These are phyloP conservation scores for Vachellia collinsii DNA, from an alignment of 306 rosid species.

Conservation along the genomic window DNA sequence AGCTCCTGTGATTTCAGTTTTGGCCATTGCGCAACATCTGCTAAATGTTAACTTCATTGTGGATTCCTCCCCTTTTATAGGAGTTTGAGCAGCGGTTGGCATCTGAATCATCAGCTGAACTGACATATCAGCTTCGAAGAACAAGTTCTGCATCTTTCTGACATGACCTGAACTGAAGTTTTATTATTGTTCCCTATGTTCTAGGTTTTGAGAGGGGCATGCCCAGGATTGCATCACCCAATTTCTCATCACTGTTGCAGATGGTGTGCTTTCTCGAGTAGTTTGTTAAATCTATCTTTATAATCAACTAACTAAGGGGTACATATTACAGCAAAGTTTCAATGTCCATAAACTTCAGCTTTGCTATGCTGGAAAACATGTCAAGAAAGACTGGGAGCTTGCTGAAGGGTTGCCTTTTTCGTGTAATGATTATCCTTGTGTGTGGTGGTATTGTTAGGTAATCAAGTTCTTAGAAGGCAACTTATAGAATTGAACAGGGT, in stretches of 20 bases:
- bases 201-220: slow-evolving; percentile 19
- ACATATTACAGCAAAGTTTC: slow-evolving; percentile 42
- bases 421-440: slow-evolving; percentile 23
- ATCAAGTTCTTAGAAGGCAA: slow-evolving; percentile 38
- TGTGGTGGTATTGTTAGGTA: slow-evolving; percentile 20
- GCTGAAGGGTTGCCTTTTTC: slow-evolving; percentile 31
- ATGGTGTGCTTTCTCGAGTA: slow-evolving; percentile 30
- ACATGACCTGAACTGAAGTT: slow-evolving; percentile 35
- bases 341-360: slow-evolving; percentile 39
- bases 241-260: slow-evolving; percentile 21
- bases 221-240: slow-evolving; percentile 26
- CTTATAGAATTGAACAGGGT: slow-evolving; percentile 26
- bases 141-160: slow-evolving; percentile 67
- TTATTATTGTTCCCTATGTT: slow-evolving; percentile 12
- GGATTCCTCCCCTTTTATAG: slow-evolving; percentile 39
- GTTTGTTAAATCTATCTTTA: slow-evolving; percentile 33
- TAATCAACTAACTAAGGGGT: slow-evolving; percentile 44
- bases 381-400: slow-evolving; percentile 37
- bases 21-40: slow-evolving; percentile 12
- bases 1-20: neutral
- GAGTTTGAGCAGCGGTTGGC: slow-evolving; percentile 55
- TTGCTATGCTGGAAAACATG: slow-evolving; percentile 30
- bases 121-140: slow-evolving; percentile 71
- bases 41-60: slow-evolving; percentile 23
- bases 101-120: slow-evolving; percentile 39